These are phyloP conservation scores for Lachancea waltii DNA, from an alignment of 805 yeast genomes.

Conservation along the genomic window DNA sequence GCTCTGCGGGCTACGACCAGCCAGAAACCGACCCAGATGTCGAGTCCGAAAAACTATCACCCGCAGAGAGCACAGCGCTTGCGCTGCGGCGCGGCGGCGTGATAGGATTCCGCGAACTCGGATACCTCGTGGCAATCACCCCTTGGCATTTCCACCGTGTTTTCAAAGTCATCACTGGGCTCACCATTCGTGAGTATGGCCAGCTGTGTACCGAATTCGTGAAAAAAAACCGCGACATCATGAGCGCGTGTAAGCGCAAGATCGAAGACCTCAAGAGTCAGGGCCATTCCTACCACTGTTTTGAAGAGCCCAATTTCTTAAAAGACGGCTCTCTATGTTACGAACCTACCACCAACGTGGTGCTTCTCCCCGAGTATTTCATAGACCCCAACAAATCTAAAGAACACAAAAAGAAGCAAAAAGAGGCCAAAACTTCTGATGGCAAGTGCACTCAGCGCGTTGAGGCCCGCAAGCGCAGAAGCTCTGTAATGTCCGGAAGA, in stretches of 20 bases:
- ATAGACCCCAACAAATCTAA: slow-evolving; percentile 23
- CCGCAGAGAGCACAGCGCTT: slow-evolving; percentile 15
- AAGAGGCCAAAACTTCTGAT: slow-evolving; percentile 9
- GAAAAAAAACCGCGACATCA: slow-evolving; percentile 29
- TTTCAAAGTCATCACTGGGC: slow-evolving; percentile 76
- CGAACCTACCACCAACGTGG: slow-evolving; percentile 20
- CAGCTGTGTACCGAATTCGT: slow-evolving; percentile 69
- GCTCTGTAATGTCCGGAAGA: slow-evolving; percentile 21
- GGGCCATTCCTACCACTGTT: slow-evolving; percentile 15
- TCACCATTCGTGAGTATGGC: slow-evolving; percentile 85
- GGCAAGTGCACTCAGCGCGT: slow-evolving; percentile 10
- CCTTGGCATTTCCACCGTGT: slow-evolving; percentile 95
- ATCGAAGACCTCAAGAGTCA: slow-evolving; percentile 13
- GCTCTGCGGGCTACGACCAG: slow-evolving; percentile 2
- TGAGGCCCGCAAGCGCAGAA: slow-evolving; percentile 21
- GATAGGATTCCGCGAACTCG: slow-evolving; percentile 78
- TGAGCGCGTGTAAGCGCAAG: slow-evolving; percentile 17
- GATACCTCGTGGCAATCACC: slow-evolving; percentile 71
- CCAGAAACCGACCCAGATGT: background rate
- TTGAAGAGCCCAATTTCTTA: slow-evolving; percentile 17
- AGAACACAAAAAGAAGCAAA: slow-evolving; percentile 20
- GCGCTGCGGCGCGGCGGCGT: slow-evolving; percentile 63
- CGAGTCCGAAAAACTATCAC: slow-evolving; percentile 12
- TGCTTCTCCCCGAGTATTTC: slow-evolving; percentile 20
- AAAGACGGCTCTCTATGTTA: slow-evolving; percentile 18